Base-by-base conservation (phyloP, 2,329 filamentous ascomycete species). In the Cladosporium sp. region DNA sequence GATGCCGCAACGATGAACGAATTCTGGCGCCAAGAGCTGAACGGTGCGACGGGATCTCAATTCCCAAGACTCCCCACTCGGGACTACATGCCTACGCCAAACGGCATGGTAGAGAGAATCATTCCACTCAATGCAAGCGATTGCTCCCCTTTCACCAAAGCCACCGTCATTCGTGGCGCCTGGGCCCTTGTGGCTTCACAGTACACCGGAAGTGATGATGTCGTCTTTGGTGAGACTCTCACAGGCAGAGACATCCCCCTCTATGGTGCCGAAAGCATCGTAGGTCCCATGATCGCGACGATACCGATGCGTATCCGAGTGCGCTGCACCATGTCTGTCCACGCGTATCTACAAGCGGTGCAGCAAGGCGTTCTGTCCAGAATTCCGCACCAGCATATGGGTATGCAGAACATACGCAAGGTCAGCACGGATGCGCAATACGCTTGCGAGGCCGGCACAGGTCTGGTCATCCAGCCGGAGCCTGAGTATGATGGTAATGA, bases 101-200 rank as follows among this genome's bases (percentile, higher is more conserved):
- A 65, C 13, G 58, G 63, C 5, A 62, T 61, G 32, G 43, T 69
- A 1, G 40, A 59, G 11, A 54, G 59, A 2, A 59, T 59, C 4
- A 58, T 62, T 14, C 22, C 48, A 4, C 43, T 53, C 46, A 34
- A 49, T 10, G 31, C 58, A 65, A n/a, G 64, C 68, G 22, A 70
- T 65, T 37, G 71, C 69, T 10, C 48, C 4, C 48, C 48, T 2
- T 61, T 68, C 46, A 66, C 64, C 9, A 55, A 19, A 55, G 62
- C 37, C 35, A 64, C 77, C 0, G 72, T 83, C 3, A 68, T 83
- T 33, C 81, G 81, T 60, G 74, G 77, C 0, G 79, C 79, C 0
- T 84, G 81, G 79, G 75, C 78, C 0, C 74, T 79, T 53, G 73
- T 78, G 0, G 71, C 83, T 3, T 76, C 77, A 0, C 77, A 72